Evolutionary conservation across 768 basidiomycete species (phyloP), one percentile per base, ranked within the genome.

Genomic region (Trametes cinnabarina): DNA sequence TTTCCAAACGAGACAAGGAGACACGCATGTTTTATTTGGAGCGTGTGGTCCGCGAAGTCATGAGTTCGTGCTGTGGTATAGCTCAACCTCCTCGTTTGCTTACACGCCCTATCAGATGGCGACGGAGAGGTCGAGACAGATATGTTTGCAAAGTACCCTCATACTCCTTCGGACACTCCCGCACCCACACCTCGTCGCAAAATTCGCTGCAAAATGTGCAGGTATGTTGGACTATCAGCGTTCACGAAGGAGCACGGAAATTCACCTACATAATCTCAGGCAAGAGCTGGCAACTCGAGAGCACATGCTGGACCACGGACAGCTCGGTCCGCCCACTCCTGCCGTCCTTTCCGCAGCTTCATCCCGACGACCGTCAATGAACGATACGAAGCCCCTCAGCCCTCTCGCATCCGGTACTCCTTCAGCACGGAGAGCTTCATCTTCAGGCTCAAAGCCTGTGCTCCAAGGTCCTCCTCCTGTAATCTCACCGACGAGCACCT

Each of bases 121-220:
- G 87, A 91, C 66, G 89, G 90, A 9, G 78, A 82, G 23, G 81
- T 87, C 10, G 74, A 82, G 44, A 83, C 79, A 14, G 82, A 85
- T 55, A 92, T 92, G 83, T 89, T 93, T 66, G 88, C 92, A 1
- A 84, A 80, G 64, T 83, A 79, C 68, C 90, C 89, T 12, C 77
- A 79, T 15, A 84, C 86, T 0, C 85, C 88, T 0, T 77, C 81
- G 2, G 82, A 84, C 62, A 85, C 87, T 0, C 70, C 73, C 0
- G 83, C 87, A 1, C 71, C 79, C 3, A 87, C 88, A 0, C 81
- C 79, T 4, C 76, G 78, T 37, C 77, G 85, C 39, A 82, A 87
- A 39, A 94, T 97, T 67, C 79, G 94, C 67, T 97, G 94, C 73
- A 94, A 90, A 73, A 92, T 89, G 86, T 96, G 94, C 77, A 79